Base-by-base conservation (phyloP, 1,139 yeast species). In the Eremothecium coryli region DNA sequence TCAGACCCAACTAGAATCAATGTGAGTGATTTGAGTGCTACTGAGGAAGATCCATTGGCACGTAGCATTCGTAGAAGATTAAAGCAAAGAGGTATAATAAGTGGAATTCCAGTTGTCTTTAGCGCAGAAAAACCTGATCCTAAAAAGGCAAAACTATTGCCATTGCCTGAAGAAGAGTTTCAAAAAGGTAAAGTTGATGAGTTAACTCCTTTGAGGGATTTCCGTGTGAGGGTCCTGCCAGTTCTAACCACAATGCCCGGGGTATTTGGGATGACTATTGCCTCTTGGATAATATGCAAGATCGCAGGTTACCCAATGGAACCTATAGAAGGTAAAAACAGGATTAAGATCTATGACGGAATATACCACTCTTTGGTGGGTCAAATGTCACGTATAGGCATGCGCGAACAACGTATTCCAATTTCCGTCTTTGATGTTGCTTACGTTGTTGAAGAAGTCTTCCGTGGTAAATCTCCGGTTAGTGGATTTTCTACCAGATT, bases 41-140 rank as follows among this genome's bases (percentile, higher is more conserved):
- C 98, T 0, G 93, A 82, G 49, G 98, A 90, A 59, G 98, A 90
- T 56, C 93, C 96, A 3, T 66, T 90, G 37, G 82, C 95, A n/a
- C 72, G 94, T 45, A 65, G 86, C 1, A 94, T 88, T 5, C 70
- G 98, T 52, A 71, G 94, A 46, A 71, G 88, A 46, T 69, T 90
- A 48, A 79, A 84, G 56, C 73, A 78, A 52, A 68, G 74, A 42
- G 97, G 96, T 2, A 78, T 90, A 26, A 55, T 65, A 11, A 66
- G 70, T 4, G 86, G 86, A 18, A 82, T 90, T 12, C 86, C 95
- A 0, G 88, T 85, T 5, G 93, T 86, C 1, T 90, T 84, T 52
- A 82, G 95, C 18, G 82, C 95, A 1, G 98, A 90, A 56, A 90
- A 90, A 58, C 98, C 98, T 1, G 95, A 88, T 51, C 94, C 95